phyloP scores from a whole-genome alignment of 352 stramenopile species.

The Pythium apleroticum region DNA sequence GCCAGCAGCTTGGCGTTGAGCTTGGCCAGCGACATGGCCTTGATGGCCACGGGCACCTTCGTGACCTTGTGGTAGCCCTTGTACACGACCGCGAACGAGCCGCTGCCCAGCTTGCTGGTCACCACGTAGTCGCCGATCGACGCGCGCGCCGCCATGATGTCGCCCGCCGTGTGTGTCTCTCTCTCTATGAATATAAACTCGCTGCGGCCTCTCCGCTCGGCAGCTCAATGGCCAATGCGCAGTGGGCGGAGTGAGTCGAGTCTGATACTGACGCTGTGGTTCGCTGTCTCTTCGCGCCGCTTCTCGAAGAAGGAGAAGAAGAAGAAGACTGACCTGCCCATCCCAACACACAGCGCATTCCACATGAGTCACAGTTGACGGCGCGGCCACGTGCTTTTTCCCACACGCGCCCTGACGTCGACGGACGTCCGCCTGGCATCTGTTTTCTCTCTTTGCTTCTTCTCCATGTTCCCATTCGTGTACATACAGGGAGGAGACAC shows the following conservation, averaged over 20 bases:
- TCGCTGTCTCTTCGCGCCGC: not conserved
- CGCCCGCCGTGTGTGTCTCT: not conserved
- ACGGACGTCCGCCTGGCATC: not conserved
- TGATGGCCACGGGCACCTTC: conserved; percentile 90
- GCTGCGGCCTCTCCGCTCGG: not conserved
- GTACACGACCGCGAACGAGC: conserved; percentile 92
- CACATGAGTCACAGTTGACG: not conserved
- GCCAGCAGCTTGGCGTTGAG: conserved; percentile 94
- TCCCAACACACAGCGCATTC: not conserved
- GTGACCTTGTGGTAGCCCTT: conserved; percentile 77
- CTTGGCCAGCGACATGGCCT: conserved; percentile 92
- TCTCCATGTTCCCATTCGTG: not conserved
- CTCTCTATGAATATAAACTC: not conserved
- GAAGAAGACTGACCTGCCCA: conserved; percentile 5
- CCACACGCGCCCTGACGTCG: not conserved
- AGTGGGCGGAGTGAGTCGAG: too few species aligned
- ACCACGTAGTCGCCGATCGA: conserved; percentile 88
- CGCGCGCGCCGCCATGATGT: conserved; percentile 34
- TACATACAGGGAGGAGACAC: not conserved
- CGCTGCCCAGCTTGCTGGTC: conserved; percentile 88
- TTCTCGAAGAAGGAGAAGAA: not conserved
- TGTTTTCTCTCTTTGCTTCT: conserved; percentile 2
- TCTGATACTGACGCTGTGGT: not conserved
- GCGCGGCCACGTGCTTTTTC: conserved; percentile 3
- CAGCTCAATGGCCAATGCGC: not conserved